Evolutionary conservation across 164 flowering plant genomes (phyloP).

Genomic region (Chimonanthus salicifolius): DNA sequence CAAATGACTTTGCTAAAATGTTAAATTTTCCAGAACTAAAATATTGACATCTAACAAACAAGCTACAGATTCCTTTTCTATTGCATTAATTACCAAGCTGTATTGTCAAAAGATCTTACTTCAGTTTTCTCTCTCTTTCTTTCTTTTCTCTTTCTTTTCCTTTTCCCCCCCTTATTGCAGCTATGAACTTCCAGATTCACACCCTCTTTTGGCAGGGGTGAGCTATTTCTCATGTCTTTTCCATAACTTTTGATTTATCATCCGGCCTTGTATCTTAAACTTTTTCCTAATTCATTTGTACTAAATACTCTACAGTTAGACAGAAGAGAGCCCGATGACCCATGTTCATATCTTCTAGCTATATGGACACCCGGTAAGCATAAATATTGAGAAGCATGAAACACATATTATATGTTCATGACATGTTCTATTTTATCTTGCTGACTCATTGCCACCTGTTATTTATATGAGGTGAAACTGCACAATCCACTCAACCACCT

Average conservation of each 20-base stretch:
- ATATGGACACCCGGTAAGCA: conserved; percentile 94
- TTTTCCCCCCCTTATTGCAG: conserved; percentile 38
- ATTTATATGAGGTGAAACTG: conserved; percentile 69
- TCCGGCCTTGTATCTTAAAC: neutral
- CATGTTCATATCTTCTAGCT: conserved; percentile 79
- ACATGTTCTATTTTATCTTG: neutral
- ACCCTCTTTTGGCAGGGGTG: conserved; percentile 77
- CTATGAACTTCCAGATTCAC: conserved; percentile 91
- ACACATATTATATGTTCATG: neutral
- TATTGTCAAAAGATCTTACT: conserved; percentile 9
- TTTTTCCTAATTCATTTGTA: neutral
- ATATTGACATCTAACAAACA: neutral
- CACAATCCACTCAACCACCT: conserved; percentile 61
- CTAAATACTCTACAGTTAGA: conserved; percentile 49
- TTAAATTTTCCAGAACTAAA: neutral
- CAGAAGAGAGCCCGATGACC: conserved; percentile 74
- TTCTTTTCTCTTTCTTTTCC: too few relatives aligned
- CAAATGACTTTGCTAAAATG: too few relatives aligned
- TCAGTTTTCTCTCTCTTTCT: too few relatives aligned
- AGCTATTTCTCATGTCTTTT: conserved; percentile 17
- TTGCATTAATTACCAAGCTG: neutral
- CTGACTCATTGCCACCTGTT: neutral
- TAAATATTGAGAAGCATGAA: neutral
- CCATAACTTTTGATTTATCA: neutral
- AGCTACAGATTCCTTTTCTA: neutral